Evolutionary conservation across 2,329 filamentous ascomycete species (phyloP), one percentile per base, ranked within the genome.

Genomic region (Diaporthe longicolla): DNA sequence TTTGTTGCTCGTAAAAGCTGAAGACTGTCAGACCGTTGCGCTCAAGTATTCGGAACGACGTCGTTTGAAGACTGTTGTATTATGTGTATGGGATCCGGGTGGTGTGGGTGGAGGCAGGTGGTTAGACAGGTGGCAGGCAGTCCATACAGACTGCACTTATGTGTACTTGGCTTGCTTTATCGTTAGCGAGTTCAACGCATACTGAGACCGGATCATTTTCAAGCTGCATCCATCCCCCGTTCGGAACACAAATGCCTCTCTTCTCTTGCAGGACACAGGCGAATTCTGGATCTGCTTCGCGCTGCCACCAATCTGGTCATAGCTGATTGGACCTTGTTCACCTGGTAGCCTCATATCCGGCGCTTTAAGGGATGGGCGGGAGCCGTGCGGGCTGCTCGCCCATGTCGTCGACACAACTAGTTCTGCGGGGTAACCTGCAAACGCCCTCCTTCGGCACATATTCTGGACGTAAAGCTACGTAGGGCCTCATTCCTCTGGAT

Each of bases 11-110:
- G 88, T 83, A 76, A 84, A 82, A 74, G 86, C 87, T 85, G 70
- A 2, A 8, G 40, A 15, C 19, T n/a, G 19, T 65, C 26, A 48
- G 26, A n/a, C 17, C 4, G 72, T 82, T 82, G 72, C 84, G 83
- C 65, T 87, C 86, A 13, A 87, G 78, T 52, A 87, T 87, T 73
- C 86, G 86, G 79, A 86, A 87, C 76, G 83, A 82, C 87, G 87
- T 87, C 32, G 70, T 80, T 76, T 32, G 24, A 32, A 32, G 6
- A 0, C 19, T 65, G 19, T 2, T 5, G 40, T 29, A 48, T 13
- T 29, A 48, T 13, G 37, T 58, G 9, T 26, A 19, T 40, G 32
- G 40, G 26, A 26, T 11, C 9, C 4, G 9, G 24, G 17, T 21
- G 6, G 17, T 15, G 17, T 1, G 7, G 59, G 9, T 19, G 4